phyloP scores from a whole-genome alignment of 108 stramenopile species.

The Bacterosira constricta region DNA sequence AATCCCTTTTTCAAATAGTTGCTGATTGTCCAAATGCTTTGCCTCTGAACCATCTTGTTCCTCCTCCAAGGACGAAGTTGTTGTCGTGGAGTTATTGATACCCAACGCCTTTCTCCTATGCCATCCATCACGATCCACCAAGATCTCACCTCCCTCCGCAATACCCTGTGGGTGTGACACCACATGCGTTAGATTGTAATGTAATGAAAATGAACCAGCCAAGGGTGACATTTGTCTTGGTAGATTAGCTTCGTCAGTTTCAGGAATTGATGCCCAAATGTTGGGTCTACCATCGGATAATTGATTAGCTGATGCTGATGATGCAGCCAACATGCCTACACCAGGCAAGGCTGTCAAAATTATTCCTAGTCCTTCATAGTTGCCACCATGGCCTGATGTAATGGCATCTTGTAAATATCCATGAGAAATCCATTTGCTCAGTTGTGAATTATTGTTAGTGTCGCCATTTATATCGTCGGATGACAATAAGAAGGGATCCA shows the following conservation, averaged over 20 bases:
- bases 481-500: neutral
- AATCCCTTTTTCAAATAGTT: conserved; percentile 4
- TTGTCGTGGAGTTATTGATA: no score
- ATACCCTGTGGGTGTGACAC: conserved; percentile 5
- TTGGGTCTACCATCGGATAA: conserved; percentile 13
- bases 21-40: neutral
- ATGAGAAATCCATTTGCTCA: conserved; percentile 11
- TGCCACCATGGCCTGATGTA: conserved; percentile 33
- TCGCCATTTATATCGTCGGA: neutral
- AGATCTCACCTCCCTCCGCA: conserved; percentile 9
- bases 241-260: conserved; percentile 29
- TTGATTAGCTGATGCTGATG: neutral
- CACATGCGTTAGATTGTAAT: conserved; percentile 39
- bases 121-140: conserved; percentile 36
- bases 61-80: no score
- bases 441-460: neutral
- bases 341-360: conserved; percentile 19
- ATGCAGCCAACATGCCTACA: conserved; percentile 25
- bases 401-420: conserved; percentile 18
- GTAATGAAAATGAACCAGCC: conserved; percentile 35
- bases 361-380: conserved; percentile 34
- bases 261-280: conserved; percentile 32
- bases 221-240: conserved; percentile 18
- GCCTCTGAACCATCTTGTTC: neutral
- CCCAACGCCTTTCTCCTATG: neutral